Base-by-base conservation (phyloP, 2,329 filamentous ascomycete genomes). In the Trichoderma sp. region DNA sequence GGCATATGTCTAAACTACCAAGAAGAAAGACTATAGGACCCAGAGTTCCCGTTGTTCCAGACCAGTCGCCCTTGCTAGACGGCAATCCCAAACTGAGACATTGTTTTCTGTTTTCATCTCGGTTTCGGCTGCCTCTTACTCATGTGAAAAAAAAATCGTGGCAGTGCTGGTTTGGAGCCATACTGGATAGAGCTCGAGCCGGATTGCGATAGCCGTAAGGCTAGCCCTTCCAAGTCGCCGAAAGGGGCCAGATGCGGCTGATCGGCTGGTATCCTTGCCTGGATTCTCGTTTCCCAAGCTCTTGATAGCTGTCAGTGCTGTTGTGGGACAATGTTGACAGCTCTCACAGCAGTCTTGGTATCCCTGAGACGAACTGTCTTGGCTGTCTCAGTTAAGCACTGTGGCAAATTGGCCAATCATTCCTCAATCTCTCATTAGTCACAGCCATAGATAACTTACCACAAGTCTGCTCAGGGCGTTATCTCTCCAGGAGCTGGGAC, bases 161-260 rank as follows among this genome's bases (percentile, higher is more conserved):
- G 27, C 52, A 57, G 37, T 64, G 37, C 52, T 65, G 10, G 35
- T 48, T 48, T 45, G 50, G 52, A n/a, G 37, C 39, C 63, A 57
- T 65, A 56, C 52, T 48, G 25, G 52, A 65, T 65, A 35, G 52
- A 52, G 25, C 63, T 65, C 52, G 37, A 35, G 17, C 37, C 52
- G 50, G 25, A 64, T 64, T 52, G 63, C 63, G 52, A 57, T 35
- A 65, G 52, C 52, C 52, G 52, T 48, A 37, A 29, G 61, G 19
- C 52, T 65, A 65, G 52, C 60, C 60, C 7, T 27, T 48, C 22
- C 19, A 34, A 65, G 52, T 29, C 50, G 35, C 60, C 50, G 60
- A 64, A 48, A 57, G 63, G 37, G 54, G 15, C 17, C 17, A 57
- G 63, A 57, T 48, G 42, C 63, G 63, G 63, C 63, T 27, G 42